Conservation (phyloP, 2,329 filamentous ascomycete genomes). For the Ophiostoma perfectum region DNA sequence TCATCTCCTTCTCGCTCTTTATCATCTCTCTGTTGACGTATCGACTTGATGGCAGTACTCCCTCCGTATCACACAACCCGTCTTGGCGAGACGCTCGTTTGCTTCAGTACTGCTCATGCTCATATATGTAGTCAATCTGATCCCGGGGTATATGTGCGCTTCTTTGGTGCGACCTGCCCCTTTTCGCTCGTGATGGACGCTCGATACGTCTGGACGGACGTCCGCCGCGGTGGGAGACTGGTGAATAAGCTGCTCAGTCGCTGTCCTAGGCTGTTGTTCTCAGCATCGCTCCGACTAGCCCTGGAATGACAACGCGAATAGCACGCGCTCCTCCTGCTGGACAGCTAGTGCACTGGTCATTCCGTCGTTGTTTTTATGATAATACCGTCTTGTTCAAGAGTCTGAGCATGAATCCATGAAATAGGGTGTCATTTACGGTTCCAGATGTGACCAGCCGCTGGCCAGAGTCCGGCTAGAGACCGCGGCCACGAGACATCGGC, state of each 20-base stretch:
- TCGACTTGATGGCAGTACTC: background rate
- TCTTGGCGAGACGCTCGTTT: background rate
- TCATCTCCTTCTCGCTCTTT: background rate
- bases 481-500: background rate
- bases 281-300: no score
- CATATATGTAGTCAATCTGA: background rate
- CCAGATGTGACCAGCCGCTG: background rate
- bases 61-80: background rate
- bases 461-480: background rate
- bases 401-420: background rate
- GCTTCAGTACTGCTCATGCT: no score
- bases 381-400: no score
- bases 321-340: no score
- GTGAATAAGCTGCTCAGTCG: no score
- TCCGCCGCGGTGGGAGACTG: no score
- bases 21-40: no score
- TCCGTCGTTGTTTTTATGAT: no score
- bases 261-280: no score
- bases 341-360: no score
- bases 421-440: slow-evolving; percentile 1
- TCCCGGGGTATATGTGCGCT: slow-evolving; percentile 10
- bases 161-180: slow-evolving; percentile 17
- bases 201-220: no score
- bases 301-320: no score
- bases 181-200: background rate